phyloP scores from a whole-genome alignment of 2,329 filamentous ascomycete genomes.

The Xylaria sp. region DNA sequence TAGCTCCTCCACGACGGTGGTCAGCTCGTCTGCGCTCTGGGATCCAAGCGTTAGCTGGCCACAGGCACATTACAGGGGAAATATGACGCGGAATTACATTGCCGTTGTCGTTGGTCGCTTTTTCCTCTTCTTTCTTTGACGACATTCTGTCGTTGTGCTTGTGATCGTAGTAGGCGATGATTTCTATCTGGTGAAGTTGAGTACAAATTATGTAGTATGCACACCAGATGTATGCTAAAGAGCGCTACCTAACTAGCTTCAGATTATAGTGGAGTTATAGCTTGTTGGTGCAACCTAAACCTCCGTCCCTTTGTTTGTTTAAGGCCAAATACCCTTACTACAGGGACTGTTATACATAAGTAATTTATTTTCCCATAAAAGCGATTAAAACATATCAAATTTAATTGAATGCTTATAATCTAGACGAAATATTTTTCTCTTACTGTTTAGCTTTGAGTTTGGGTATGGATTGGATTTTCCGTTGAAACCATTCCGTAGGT shows the following conservation, averaged over 20 bases:
- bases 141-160: slow-evolving; percentile 39
- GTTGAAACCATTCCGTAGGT: too few species aligned
- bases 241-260: background rate
- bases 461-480: too few species aligned
- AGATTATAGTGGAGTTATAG: background rate
- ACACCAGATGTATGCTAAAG: background rate
- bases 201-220: background rate
- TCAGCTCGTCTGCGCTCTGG: slow-evolving; percentile 69
- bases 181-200: too few species aligned
- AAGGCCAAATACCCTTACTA: too few species aligned
- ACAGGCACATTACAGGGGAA: background rate
- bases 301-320: too few species aligned
- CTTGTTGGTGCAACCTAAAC: background rate
- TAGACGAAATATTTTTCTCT: too few species aligned
- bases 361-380: too few species aligned
- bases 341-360: too few species aligned
- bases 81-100: slow-evolving; percentile 34
- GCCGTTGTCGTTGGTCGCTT: slow-evolving; percentile 31
- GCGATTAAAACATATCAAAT: too few species aligned
- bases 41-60: slow-evolving; percentile 1
- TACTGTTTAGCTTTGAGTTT: too few species aligned
- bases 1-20: slow-evolving; percentile 85
- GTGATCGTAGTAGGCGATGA: background rate
- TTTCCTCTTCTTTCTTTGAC: slow-evolving; percentile 43
- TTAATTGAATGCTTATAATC: too few species aligned